Evolutionary conservation across 805 yeast species (phyloP).

Genomic region (Maudiozyma turicensis): DNA sequence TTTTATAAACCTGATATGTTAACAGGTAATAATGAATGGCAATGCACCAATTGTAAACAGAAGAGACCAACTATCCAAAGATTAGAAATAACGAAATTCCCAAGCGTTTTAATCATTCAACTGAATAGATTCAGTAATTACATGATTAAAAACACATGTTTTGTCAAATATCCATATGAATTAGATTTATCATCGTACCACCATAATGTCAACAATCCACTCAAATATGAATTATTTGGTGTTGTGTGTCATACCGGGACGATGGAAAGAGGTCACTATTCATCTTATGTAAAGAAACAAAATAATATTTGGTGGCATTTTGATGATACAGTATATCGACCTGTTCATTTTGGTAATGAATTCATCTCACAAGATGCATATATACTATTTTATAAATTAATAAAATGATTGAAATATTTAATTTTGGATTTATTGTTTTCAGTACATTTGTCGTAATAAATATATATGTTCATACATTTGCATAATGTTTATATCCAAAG

Average conservation of each 20-base stretch:
- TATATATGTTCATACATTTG: neutral
- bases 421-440: neutral
- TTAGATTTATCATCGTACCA: slow-evolving; percentile 64
- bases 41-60: slow-evolving; percentile 63
- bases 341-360: slow-evolving; percentile 37
- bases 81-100: slow-evolving; percentile 66
- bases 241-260: slow-evolving; percentile 82
- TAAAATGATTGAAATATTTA: neutral
- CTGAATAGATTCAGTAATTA: slow-evolving; percentile 61
- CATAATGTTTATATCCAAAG: neutral
- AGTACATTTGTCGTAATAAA: neutral
- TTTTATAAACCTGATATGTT: slow-evolving; percentile 68
- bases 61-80: slow-evolving; percentile 58
- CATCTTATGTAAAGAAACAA: slow-evolving; percentile 65
- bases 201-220: slow-evolving; percentile 29
- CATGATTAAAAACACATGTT: slow-evolving; percentile 46
- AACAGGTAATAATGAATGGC: slow-evolving; percentile 76
- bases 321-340: slow-evolving; percentile 64
- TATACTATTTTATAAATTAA: slow-evolving; percentile 57
- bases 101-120: slow-evolving; percentile 71
- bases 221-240: slow-evolving; percentile 57
- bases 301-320: slow-evolving; percentile 62
- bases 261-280: slow-evolving; percentile 80
- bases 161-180: slow-evolving; percentile 56
- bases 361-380: slow-evolving; percentile 72